Evolutionary conservation across 2,329 filamentous ascomycete genomes (phyloP), one percentile per base, ranked within the genome.

Genomic region (Thielaviopsis punctulata): DNA sequence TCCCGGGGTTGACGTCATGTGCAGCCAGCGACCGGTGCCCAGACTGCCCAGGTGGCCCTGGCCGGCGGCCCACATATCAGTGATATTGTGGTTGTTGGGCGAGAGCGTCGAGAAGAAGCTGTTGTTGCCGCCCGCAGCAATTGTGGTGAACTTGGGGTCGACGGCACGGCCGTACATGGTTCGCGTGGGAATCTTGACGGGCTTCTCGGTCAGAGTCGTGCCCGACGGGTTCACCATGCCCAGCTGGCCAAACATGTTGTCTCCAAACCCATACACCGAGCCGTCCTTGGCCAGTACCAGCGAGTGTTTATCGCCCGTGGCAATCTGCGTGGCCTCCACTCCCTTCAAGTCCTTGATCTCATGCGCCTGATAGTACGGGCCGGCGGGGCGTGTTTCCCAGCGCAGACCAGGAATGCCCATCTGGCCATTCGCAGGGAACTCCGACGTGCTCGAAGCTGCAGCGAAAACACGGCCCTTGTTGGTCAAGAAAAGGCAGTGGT

Each of bases 221-320:
- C 74, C 75, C 0, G 84, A 94, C 9, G 90, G 83, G 50, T 71
- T 76, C 2, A 85, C 76, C 59, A 90, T 80, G n/a, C 90, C 90
- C 3, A 96, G 73, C 65, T 96, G 92, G n/a, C 92, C 92, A 44
- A 79, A 77, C 0, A 81, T 80, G 67, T 96, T 96, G 65, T 96
- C 89, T 36, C 92, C 92, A 67, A 94, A 96, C 6, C 80, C 73
- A 64, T 92, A 95, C 15, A 92, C 75, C 15, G 80, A 77, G 15
- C 90, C 90, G 50, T 82, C 72, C 55, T 77, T 76, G 62, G 90
- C 86, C 15, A 88, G 73, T 0, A 80, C 84, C 1, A 93, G 68
- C 3, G 87, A 94, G 67, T 98, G 92, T 58, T 82, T 80, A 62
- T 95, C 88, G 22, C 92, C 92, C 1, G 86, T 71, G 1, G 90